Evolutionary conservation across 345 rosid genomes (phyloP), one percentile per base, ranked within the genome.

Genomic region (Angophora floribunda): DNA sequence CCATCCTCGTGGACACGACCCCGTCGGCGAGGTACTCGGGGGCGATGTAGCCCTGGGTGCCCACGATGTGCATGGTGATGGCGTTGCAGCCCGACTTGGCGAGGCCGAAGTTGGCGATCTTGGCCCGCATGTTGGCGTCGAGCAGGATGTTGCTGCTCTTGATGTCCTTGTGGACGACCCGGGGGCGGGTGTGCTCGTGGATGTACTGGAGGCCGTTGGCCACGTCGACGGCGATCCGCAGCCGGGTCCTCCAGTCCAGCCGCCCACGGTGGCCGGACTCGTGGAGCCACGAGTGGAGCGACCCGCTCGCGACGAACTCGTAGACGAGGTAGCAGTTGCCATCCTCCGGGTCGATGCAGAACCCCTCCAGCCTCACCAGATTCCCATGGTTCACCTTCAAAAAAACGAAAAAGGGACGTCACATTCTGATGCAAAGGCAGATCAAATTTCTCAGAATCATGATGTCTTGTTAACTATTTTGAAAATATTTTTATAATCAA

Each of bases 11-110:
- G 0, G 96, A 95, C 24, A 95, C 96, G 45, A 93, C 91, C 82
- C 98, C 98, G 24, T 95, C 96, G 2, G 94, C 67, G 44, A 94
- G 87, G 86, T 95, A 95, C 86, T 95, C 96, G 0, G 96, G 98
- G 8, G 98, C 96, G 45, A 95, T 94, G 90, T 95, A 95, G 15
- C 98, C 96, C 90, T 94, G 98, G 45, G 98, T 95, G 57, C 96
- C 98, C 21, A 93, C 96, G 52, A 95, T 95, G 91, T 95, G 96
- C 96, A 93, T 93, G 22, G 96, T 95, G 88, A 94, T 95, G 87
- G 95, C 95, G 53, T 95, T 95, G 95, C 96, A 95, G 79, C 96
- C 96, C 4, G 98, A 93, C 91, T 92, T 95, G 32, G 98, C 98
- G 4, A 95, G 93, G 51, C 96, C 98, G 36, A 95, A 95, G 89